These are phyloP conservation scores for Vanrija sp. DNA, from an alignment of 1,284 basidiomycete species.

Conservation along the genomic window DNA sequence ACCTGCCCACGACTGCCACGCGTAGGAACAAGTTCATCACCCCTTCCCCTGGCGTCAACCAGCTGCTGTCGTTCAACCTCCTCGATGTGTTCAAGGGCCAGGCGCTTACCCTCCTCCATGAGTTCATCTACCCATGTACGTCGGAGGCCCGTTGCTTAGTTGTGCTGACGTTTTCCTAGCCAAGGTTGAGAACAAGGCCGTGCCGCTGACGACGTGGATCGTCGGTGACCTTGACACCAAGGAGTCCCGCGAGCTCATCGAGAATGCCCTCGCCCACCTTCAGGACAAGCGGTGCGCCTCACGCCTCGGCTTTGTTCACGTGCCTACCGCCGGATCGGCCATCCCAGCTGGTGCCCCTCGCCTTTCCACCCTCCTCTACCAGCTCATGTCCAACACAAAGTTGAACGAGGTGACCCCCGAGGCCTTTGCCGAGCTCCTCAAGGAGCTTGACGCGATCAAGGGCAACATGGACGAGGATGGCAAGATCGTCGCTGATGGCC, in stretches of 20 bases:
- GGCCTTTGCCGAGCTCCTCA: conserved; percentile 21
- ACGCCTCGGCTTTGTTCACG: conserved; percentile 50
- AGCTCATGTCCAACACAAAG: conserved; percentile 25
- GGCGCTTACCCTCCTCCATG: conserved; percentile 29
- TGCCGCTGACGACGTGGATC: conserved; percentile 59
- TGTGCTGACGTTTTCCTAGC: conserved; percentile 20
- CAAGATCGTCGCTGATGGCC: conserved; percentile 8
- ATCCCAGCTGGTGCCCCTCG: conserved; percentile 13
- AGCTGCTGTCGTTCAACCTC: conserved; percentile 26
- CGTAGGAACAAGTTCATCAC: conserved; percentile 59
- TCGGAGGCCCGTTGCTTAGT: conserved; percentile 20
- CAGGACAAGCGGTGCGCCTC: conserved; percentile 29
- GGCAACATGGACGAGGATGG: conserved; percentile 22
- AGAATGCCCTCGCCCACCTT: conserved; percentile 62
- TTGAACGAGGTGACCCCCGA: conserved; percentile 25
- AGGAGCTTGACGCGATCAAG: conserved; percentile 29
- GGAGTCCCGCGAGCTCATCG: conserved; percentile 58
- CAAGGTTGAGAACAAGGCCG: conserved; percentile 13
- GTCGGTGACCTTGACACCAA: conserved; percentile 72
- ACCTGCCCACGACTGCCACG: conserved; percentile 66
- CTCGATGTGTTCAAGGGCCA: conserved; percentile 31
- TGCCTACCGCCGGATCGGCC: conserved; percentile 18
- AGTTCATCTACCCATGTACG: conserved; percentile 63
- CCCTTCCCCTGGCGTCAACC: conserved; percentile 16
- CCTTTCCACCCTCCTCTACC: conserved; percentile 43